These are phyloP conservation scores for Tricholoma matsutake DNA, from an alignment of 768 basidiomycete genomes.

Conservation along the genomic window DNA sequence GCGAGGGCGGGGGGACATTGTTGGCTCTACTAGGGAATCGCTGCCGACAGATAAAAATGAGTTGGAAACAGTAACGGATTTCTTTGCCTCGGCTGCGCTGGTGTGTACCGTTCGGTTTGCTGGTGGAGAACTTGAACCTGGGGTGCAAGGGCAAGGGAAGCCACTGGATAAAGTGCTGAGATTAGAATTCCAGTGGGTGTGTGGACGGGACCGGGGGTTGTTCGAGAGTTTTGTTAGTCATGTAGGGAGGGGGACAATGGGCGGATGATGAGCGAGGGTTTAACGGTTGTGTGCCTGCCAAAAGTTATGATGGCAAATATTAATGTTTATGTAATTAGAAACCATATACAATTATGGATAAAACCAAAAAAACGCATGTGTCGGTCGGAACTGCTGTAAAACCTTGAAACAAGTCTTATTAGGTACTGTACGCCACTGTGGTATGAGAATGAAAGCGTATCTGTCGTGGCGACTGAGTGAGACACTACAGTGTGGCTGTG, in stretches of 20 bases:
- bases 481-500: neutral
- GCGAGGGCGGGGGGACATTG: conserved; percentile 23
- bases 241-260: conserved; percentile 47
- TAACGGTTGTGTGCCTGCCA: too few relatives aligned
- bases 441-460: too few relatives aligned
- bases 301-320: too few relatives aligned
- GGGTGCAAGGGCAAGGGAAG: conserved; percentile 3
- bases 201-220: conserved; percentile 51
- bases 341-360: too few relatives aligned
- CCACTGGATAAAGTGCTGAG: neutral
- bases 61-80: conserved; percentile 1
- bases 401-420: too few relatives aligned
- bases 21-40: neutral
- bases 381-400: too few relatives aligned
- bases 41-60: neutral
- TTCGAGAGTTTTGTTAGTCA: conserved; percentile 72
- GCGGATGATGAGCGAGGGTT: neutral
- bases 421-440: too few relatives aligned
- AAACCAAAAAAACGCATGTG: too few relatives aligned
- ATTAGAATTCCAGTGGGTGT: conserved; percentile 60
- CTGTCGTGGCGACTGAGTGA: too few relatives aligned
- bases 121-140: neutral
- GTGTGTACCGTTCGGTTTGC: conserved; percentile 3
- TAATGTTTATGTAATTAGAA: too few relatives aligned
- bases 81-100: conserved; percentile 6